Conservation (phyloP, 345 rosid genomes). For the Eucalyptus curtisii region DNA sequence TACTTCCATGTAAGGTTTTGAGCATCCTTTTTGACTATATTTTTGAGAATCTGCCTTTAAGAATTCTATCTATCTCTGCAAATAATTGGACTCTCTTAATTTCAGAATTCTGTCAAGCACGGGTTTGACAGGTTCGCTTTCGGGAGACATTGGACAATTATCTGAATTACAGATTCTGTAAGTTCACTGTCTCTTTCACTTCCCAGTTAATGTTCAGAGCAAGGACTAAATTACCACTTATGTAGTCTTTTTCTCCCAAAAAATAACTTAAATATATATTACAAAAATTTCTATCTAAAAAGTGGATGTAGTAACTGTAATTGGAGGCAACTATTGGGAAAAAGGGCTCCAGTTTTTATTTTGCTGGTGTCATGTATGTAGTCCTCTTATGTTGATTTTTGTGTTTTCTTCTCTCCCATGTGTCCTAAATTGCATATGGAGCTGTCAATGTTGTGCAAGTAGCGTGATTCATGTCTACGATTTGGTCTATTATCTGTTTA, state of each 20-base stretch:
- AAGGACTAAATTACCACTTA: background rate
- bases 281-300: background rate
- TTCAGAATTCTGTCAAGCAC: slow-evolving; percentile 54
- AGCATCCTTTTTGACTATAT: background rate
- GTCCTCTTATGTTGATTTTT: background rate
- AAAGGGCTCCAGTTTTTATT: background rate
- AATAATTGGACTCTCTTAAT: background rate
- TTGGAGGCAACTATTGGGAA: background rate
- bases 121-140: slow-evolving; percentile 40
- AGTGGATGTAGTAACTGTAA: background rate
- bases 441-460: background rate
- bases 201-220: background rate
- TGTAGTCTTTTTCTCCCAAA: background rate
- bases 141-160: slow-evolving; percentile 40
- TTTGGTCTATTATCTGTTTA: background rate
- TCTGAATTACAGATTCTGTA: slow-evolving; percentile 58
- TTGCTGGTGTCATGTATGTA: background rate
- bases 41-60: background rate
- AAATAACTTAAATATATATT: background rate
- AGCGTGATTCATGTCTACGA: background rate
- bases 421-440: background rate
- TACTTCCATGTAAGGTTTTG: slow-evolving; percentile 37
- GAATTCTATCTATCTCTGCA: background rate
- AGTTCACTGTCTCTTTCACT: background rate
- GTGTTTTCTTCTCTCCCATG: background rate